Evolutionary conservation across 805 yeast genomes (phyloP).

Genomic region (Lipomyces orientalis): DNA sequence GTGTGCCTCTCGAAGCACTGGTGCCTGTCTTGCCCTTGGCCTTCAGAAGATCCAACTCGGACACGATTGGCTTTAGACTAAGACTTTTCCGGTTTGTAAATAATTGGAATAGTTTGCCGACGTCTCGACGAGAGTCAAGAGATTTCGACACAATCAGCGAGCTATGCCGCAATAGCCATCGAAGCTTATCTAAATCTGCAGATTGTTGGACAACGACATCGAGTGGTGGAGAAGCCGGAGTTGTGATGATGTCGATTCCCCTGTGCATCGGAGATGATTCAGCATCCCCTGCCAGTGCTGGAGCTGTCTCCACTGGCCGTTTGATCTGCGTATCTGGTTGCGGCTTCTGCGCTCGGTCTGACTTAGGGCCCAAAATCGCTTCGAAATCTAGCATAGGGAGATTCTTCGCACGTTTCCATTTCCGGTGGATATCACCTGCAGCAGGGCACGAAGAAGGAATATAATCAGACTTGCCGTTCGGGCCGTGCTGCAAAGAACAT

Average conservation of each 20-base stretch:
- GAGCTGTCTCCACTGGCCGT: not conserved
- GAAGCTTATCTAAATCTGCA: not conserved
- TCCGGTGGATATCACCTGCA: not conserved
- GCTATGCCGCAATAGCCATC: not conserved
- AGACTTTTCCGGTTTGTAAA: not conserved
- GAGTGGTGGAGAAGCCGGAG: not conserved
- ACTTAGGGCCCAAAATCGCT: not conserved
- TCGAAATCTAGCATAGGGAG: conserved; percentile 15
- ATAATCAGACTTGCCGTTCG: not conserved
- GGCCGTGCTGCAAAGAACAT: not conserved
- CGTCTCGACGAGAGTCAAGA: not conserved
- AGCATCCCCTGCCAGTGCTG: not conserved
- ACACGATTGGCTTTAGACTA: not conserved
- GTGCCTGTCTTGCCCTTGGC: not conserved
- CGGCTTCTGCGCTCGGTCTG: not conserved
- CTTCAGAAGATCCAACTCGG: not conserved
- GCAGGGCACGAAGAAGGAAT: not conserved
- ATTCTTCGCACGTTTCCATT: conserved; percentile 13
- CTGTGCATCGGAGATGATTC: not conserved
- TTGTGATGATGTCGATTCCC: not conserved
- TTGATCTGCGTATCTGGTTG: not conserved
- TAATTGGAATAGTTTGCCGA: not conserved
- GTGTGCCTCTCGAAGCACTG: not conserved
- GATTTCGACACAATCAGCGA: not conserved
- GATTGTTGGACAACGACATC: not conserved